Evolutionary conservation across 2,329 filamentous ascomycete genomes (phyloP), one percentile per base, ranked within the genome.

Genomic region (Penicillium expansum): DNA sequence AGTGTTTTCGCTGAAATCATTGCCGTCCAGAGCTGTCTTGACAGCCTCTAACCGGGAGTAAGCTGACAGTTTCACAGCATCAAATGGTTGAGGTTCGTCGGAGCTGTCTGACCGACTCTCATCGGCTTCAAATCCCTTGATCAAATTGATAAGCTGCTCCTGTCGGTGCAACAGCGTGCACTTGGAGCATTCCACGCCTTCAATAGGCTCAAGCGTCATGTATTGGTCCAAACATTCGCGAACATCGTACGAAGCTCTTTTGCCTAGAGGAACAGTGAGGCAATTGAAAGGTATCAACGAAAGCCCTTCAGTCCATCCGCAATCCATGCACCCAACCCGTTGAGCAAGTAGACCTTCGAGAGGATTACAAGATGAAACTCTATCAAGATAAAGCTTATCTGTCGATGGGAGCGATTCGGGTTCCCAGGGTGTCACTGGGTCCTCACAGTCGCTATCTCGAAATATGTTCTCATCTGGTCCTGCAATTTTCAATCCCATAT

Each of bases 211-310:
- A 9, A 97, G 81, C 13, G 86, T 84, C 29, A 91, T 94, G 70
- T 93, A 96, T 22, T 91, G 86, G 69, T 95, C 88, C 20, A 99
- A 77, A 54, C 91, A 88, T 57, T 94, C 87, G 56, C 86, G 86
- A 0, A 97, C 76, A 59, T 91, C 84, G 67, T 92, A 90, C 18
- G 82, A 78, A 61, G 80, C 82, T 47, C 82, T 81, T 5, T 81
- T 76, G 1, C 89, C 90, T 1, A 97, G 83, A 35, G 88, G 91
- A 0, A 97, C 83, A 0, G 93, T 97, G 45, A 97, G 78, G 68
- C 92, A 97, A 69, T 94, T 97, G 80, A 97, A 97, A 0, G 92
- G 91, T 20, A 91, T 95, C 76, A 97, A 85, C 1, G 90, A 92
- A 14, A 97, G 80, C 1, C 92, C 92, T 66, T 96, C 92, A 0